Evolutionary conservation across 1,284 basidiomycete species (phyloP).

Genomic region (Heliocybe sulcata): DNA sequence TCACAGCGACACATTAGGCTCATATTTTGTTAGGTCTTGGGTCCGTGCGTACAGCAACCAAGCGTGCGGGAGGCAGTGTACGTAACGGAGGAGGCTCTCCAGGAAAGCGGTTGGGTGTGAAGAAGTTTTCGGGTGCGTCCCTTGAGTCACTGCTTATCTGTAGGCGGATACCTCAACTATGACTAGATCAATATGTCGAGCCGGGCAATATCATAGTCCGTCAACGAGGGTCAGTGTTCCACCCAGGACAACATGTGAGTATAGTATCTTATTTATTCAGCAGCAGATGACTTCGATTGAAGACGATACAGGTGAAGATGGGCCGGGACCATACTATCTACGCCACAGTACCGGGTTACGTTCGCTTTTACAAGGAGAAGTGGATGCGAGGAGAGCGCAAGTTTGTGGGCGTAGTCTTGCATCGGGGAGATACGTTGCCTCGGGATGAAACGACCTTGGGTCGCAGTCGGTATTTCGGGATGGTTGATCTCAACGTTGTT

Average conservation of each 20-base stretch:
- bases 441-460: constrained; percentile 68
- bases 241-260: constrained; percentile 85
- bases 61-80: constrained; percentile 88
- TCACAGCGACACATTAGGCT: constrained; percentile 9
- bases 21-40: constrained; percentile 29
- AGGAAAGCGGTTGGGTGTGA: constrained; percentile 86
- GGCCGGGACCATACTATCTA: constrained; percentile 92
- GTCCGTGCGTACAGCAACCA: constrained; percentile 87
- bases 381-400: constrained; percentile 65
- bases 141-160: constrained; percentile 1
- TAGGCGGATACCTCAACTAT: constrained; percentile 1
- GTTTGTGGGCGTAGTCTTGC: constrained; percentile 78
- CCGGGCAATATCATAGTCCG: constrained; percentile 93
- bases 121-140: constrained; percentile 86
- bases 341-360: constrained; percentile 81
- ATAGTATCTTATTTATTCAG: constrained; percentile 6
- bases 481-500: constrained; percentile 44
- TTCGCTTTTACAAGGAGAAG: constrained; percentile 83
- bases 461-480: constrained; percentile 70
- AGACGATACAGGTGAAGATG: constrained; percentile 61
- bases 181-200: constrained; percentile 76
- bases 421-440: constrained; percentile 77
- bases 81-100: constrained; percentile 88
- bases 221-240: constrained; percentile 85
- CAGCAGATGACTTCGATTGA: not conserved